phyloP scores from a whole-genome alignment of 1,139 yeast genomes.

The Lodderomyces theae region DNA sequence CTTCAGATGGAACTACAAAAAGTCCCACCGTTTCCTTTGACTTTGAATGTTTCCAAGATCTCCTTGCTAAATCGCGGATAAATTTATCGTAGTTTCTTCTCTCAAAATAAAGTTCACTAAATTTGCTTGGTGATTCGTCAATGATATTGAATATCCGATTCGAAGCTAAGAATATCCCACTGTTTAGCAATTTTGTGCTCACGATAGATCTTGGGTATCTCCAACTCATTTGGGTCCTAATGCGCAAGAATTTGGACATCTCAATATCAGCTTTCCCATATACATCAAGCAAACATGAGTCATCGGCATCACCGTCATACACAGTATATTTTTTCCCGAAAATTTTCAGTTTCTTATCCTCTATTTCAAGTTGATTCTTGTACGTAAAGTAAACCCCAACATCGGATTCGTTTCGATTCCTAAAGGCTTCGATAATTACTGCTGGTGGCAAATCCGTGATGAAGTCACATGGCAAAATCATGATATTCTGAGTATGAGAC shows the following conservation, averaged over 20 bases:
- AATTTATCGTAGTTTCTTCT: slow-evolving; percentile 62
- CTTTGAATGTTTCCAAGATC: slow-evolving; percentile 81
- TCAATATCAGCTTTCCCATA: slow-evolving; percentile 66
- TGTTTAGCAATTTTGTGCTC: slow-evolving; percentile 70
- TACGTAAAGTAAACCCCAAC: slow-evolving; percentile 72
- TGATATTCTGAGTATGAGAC: slow-evolving; percentile 43
- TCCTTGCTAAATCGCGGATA: slow-evolving; percentile 81
- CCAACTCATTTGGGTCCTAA: slow-evolving; percentile 90
- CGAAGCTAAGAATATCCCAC: slow-evolving; percentile 80
- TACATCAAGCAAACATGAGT: slow-evolving; percentile 61
- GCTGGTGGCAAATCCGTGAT: slow-evolving; percentile 91
- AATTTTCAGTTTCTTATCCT: slow-evolving; percentile 64
- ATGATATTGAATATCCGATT: slow-evolving; percentile 44
- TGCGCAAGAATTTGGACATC: slow-evolving; percentile 63
- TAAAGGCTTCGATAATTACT: slow-evolving; percentile 76
- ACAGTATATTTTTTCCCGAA: slow-evolving; percentile 49
- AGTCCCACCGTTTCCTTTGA: slow-evolving; percentile 62
- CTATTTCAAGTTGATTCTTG: slow-evolving; percentile 66
- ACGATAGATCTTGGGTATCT: slow-evolving; percentile 74
- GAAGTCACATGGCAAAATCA: slow-evolving; percentile 88
- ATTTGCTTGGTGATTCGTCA: slow-evolving; percentile 29
- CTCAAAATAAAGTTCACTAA: slow-evolving; percentile 37
- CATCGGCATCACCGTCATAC: slow-evolving; percentile 49
- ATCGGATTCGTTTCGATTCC: slow-evolving; percentile 64
- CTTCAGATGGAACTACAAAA: slow-evolving; percentile 60